These are phyloP conservation scores for Suhomyces kilbournensis DNA, from an alignment of 805 yeast species.

Conservation along the genomic window DNA sequence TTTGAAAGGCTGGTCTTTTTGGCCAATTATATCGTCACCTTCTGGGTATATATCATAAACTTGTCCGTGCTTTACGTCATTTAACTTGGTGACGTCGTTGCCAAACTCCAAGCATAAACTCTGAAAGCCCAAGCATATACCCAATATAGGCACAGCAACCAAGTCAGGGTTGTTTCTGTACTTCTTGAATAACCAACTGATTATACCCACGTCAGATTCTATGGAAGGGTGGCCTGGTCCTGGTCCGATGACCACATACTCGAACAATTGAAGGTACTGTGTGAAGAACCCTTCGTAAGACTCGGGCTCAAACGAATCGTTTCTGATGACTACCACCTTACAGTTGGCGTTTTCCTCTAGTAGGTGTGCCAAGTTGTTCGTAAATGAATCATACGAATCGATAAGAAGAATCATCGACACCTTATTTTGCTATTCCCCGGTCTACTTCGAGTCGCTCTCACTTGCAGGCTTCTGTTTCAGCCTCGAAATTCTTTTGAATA, in stretches of 20 bases:
- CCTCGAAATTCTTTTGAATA: neutral
- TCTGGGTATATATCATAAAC: slow-evolving; percentile 49
- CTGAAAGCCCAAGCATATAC: slow-evolving; percentile 94
- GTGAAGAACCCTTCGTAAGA: slow-evolving; percentile 35
- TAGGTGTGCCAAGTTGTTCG: slow-evolving; percentile 71
- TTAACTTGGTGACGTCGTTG: slow-evolving; percentile 49
- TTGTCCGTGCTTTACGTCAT: slow-evolving; percentile 81
- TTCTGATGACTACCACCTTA: slow-evolving; percentile 57
- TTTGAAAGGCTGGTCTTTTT: slow-evolving; percentile 41
- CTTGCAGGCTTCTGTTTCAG: neutral
- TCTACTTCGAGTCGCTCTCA: neutral
- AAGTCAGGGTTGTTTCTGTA: slow-evolving; percentile 10
- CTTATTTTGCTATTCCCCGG: neutral
- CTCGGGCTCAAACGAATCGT: slow-evolving; percentile 47
- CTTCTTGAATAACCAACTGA: slow-evolving; percentile 51
- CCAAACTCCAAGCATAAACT: slow-evolving; percentile 67
- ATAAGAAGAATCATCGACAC: slow-evolving; percentile 57
- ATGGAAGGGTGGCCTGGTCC: slow-evolving; percentile 91
- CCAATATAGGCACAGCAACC: slow-evolving; percentile 61
- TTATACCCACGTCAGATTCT: slow-evolving; percentile 66
- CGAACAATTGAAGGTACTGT: slow-evolving; percentile 50
- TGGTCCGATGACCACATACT: slow-evolving; percentile 86
- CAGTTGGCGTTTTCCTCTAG: slow-evolving; percentile 51
- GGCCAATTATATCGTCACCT: slow-evolving; percentile 29
- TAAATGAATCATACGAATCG: slow-evolving; percentile 95